These are phyloP conservation scores for Tetrahymena elliotti DNA, from an alignment of 73 alveolate species.

Conservation along the genomic window DNA sequence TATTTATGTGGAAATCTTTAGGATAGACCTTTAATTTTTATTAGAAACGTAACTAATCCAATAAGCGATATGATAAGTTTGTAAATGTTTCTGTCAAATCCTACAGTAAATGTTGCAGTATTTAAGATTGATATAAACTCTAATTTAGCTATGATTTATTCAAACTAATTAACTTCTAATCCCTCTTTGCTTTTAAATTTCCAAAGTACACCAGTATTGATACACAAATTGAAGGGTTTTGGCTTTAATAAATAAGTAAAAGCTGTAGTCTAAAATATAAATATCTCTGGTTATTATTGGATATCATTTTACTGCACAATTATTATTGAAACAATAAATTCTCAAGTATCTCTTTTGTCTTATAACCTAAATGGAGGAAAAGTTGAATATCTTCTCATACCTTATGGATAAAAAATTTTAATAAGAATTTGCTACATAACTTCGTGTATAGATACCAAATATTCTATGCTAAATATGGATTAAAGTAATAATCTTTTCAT, in stretches of 20 bases:
- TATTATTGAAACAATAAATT: not conserved
- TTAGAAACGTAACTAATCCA: not conserved
- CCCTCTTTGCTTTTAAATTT: not conserved
- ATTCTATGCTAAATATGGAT: not conserved
- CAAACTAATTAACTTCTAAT: not conserved
- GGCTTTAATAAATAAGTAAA: not conserved
- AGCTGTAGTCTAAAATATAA: not conserved
- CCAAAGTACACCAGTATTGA: not conserved
- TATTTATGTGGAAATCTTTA: not conserved
- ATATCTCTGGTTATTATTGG: not conserved
- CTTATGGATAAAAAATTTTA: not conserved
- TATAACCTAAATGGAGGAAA: not conserved
- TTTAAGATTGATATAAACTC: not conserved
- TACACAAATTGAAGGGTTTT: not conserved
- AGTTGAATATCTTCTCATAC: not conserved
- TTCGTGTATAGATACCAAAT: not conserved
- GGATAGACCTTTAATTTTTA: not conserved
- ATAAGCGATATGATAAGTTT: not conserved
- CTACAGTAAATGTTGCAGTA: not conserved
- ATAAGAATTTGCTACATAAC: not conserved
- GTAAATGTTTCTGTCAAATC: not conserved
- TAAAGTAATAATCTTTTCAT: not conserved
- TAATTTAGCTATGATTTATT: not conserved
- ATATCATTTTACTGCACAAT: not conserved
- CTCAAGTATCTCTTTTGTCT: not conserved